Conservation (phyloP, 139 green algal genomes). For the Coccomyxa sp. region DNA sequence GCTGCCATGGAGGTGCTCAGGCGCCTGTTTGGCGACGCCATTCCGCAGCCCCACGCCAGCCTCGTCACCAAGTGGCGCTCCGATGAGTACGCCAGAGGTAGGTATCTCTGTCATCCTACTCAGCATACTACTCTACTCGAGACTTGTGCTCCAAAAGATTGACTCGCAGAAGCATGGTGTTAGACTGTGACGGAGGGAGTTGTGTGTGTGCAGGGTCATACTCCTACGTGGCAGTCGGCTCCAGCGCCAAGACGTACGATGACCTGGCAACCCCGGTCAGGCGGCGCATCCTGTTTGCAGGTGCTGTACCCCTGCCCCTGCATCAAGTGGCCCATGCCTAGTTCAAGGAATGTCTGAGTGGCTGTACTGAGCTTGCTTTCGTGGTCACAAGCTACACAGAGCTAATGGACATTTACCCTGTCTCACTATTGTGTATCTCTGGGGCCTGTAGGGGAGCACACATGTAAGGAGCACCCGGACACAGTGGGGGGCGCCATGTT, state of each 20-base stretch:
- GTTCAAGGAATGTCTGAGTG: no score
- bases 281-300: conserved; percentile 73
- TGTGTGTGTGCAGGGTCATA: conserved; percentile 61
- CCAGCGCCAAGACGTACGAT: conserved; percentile 63
- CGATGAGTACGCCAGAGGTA: conserved; percentile 35
- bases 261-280: conserved; percentile 58
- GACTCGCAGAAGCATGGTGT: no score
- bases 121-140: no score
- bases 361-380: no score
- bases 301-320: no score
- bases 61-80: conserved; percentile 45
- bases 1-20: conserved; percentile 44
- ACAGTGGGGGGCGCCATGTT: conserved; percentile 86
- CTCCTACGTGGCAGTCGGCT: conserved; percentile 71
- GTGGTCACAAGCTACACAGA: no score
- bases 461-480: conserved; percentile 81
- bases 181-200: no score
- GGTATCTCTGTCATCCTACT: no score
- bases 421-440: no score
- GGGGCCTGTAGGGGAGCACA: conserved; percentile 91
- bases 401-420: no score
- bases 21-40: conserved; percentile 19
- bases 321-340: no score
- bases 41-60: conserved; percentile 31
- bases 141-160: no score